A percentile compares a stretch with the other conserved stretches of the same genome.
phyloP scores from a whole-genome alignment of 805 yeast genomes.

The Saccharomycopsis oosterbeekiorum region DNA sequence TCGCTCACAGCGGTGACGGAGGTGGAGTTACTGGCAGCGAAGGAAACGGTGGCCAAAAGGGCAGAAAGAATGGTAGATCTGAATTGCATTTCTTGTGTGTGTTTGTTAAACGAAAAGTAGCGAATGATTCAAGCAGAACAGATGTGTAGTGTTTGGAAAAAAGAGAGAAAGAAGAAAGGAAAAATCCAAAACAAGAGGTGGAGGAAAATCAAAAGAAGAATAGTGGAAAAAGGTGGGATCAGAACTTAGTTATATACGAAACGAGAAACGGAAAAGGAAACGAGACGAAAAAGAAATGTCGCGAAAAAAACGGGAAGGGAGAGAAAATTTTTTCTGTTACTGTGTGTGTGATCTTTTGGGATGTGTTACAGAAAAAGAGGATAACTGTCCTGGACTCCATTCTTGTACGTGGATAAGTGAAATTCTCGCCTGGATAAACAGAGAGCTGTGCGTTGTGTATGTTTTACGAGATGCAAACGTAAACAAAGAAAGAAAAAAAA shows the following conservation, averaged over 20 bases:
- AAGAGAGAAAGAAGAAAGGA: neutral
- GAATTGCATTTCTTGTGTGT: conserved; percentile 11
- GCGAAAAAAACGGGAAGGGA: neutral
- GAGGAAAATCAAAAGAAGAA: neutral
- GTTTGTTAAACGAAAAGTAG: no score
- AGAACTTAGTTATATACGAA: neutral
- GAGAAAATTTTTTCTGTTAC: neutral
- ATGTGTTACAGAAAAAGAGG: conserved; percentile 1
- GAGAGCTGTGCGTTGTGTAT: neutral
- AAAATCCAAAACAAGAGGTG: neutral
- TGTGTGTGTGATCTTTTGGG: neutral
- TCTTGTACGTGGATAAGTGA: neutral
- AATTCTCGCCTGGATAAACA: neutral
- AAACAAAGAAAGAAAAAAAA: neutral
- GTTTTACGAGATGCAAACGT: neutral
- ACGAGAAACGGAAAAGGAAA: neutral
- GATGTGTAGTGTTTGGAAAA: neutral
- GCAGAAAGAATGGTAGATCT: conserved; percentile 13
- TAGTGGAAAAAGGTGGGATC: neutral
- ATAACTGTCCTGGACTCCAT: neutral
- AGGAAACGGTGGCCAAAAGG: conserved; percentile 20
- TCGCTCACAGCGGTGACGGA: conserved; percentile 47
- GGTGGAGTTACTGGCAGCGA: conserved; percentile 26
- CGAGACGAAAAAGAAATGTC: neutral
- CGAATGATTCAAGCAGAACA: neutral